These are phyloP conservation scores for Stachybotrys echinatus DNA, from an alignment of 2,329 filamentous ascomycete species.

Conservation along the genomic window DNA sequence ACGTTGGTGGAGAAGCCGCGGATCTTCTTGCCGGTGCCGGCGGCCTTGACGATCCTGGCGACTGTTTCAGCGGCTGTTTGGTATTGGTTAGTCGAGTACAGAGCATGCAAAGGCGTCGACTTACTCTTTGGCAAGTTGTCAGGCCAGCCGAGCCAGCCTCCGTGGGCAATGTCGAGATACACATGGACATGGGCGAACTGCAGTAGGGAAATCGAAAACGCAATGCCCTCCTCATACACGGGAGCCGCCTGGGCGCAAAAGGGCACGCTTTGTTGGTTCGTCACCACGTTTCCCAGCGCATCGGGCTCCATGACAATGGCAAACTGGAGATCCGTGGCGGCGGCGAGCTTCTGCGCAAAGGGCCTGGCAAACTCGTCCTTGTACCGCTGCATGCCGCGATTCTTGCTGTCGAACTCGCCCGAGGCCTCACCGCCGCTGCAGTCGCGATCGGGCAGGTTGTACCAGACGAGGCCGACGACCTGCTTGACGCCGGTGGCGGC, in stretches of 20 bases:
- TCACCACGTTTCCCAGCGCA: background rate
- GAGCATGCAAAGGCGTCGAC: background rate
- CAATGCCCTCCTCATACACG: background rate
- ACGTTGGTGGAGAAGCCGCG: background rate
- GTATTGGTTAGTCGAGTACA: background rate
- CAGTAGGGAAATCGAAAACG: background rate
- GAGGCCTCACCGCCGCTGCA: background rate
- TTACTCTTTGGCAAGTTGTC: background rate
- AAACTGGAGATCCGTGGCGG: background rate
- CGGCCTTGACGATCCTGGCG: background rate
- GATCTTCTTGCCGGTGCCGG: background rate
- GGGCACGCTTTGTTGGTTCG: background rate
- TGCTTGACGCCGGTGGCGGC: background rate
- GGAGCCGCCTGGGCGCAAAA: background rate
- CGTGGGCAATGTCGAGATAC: background rate
- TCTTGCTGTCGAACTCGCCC: background rate
- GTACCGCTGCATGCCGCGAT: background rate
- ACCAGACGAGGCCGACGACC: background rate
- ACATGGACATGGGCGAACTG: background rate
- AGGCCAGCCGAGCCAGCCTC: background rate
- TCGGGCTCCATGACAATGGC: background rate
- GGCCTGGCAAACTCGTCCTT: background rate
- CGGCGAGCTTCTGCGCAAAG: background rate
- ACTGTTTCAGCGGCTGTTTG: background rate
- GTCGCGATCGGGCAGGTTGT: background rate